A percentile compares a stretch with the other conserved stretches of the same genome.
phyloP scores from a whole-genome alignment of 1,139 yeast species.

The Candida albicans region DNA sequence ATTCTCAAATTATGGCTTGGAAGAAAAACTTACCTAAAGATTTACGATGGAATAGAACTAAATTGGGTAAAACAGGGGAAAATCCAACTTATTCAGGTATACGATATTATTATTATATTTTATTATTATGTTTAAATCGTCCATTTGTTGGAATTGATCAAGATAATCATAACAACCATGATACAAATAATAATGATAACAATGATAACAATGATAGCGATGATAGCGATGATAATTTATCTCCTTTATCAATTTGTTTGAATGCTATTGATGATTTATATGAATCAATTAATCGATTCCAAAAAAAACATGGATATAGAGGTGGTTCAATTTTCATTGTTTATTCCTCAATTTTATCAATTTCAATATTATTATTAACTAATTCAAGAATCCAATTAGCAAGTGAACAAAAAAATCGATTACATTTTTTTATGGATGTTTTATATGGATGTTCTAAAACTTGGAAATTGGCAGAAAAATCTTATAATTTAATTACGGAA shows the following conservation, averaged over 20 bases:
- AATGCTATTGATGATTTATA: conserved; percentile 46
- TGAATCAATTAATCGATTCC: conserved; percentile 37
- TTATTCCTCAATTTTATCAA: conserved; percentile 47
- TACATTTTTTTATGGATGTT: conserved; percentile 38
- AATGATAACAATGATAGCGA: conserved; percentile 2
- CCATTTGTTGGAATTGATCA: conserved; percentile 49
- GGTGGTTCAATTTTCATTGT: conserved; percentile 49
- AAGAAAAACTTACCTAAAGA: conserved; percentile 47
- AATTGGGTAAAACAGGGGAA: conserved; percentile 46
- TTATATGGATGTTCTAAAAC: conserved; percentile 42
- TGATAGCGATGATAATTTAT: conserved; percentile 17
- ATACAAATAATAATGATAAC: too few species aligned
- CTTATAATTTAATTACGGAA: conserved; percentile 41
- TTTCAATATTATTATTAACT: conserved; percentile 45
- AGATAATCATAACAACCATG: neutral
- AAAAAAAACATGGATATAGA: conserved; percentile 40
- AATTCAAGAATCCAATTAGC: conserved; percentile 29
- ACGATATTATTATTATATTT: conserved; percentile 58
- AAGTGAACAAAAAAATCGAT: conserved; percentile 26
- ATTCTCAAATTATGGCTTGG: conserved; percentile 53
- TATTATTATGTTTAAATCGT: conserved; percentile 55
- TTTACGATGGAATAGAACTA: conserved; percentile 48
- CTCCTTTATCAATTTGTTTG: conserved; percentile 36
- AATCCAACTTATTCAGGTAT: conserved; percentile 52
- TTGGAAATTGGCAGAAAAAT: conserved; percentile 52